Percentiles rank a stretch among this genome's conserved stretches.
These are phyloP conservation scores for Septoria petroselini DNA, from an alignment of 2,329 filamentous ascomycete species.

Conservation along the genomic window DNA sequence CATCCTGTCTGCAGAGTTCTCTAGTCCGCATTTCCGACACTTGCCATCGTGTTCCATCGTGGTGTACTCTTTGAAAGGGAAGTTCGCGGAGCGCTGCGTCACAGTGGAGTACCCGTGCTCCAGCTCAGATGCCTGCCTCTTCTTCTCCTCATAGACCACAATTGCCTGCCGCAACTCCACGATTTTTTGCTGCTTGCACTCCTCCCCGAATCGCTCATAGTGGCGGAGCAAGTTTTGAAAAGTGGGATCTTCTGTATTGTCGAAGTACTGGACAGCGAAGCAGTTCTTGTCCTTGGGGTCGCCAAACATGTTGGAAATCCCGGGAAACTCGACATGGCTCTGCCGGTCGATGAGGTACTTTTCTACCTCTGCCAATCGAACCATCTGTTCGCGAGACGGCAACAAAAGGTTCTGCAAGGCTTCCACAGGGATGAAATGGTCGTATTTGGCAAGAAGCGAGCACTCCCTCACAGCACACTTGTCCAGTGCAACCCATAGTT, in stretches of 20 bases:
- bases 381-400: slow-evolving; percentile 47
- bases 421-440: slow-evolving; percentile 51
- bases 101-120: not conserved
- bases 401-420: slow-evolving; percentile 57
- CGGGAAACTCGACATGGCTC: not conserved
- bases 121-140: slow-evolving; percentile 3
- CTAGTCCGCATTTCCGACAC: slow-evolving; percentile 48
- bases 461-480: slow-evolving; percentile 42
- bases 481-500: slow-evolving; percentile 46
- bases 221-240: slow-evolving; percentile 1
- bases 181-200: not conserved
- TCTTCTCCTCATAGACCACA: slow-evolving; percentile 1
- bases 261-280: slow-evolving; percentile 49
- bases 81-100: not conserved
- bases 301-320: not conserved
- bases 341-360: slow-evolving; percentile 44
- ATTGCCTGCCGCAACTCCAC: not conserved
- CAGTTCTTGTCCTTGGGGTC: not conserved
- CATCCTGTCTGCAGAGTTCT: slow-evolving; percentile 40
- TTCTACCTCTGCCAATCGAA: slow-evolving; percentile 51
- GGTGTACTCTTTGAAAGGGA: not conserved
- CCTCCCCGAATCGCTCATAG: not conserved
- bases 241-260: slow-evolving; percentile 26
- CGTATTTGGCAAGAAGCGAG: slow-evolving; percentile 51
- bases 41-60: not conserved